A percentile compares a stretch with the other conserved stretches of the same genome.
Conservation (phyloP, 345 rosid species). For the Pistacia vera region DNA sequence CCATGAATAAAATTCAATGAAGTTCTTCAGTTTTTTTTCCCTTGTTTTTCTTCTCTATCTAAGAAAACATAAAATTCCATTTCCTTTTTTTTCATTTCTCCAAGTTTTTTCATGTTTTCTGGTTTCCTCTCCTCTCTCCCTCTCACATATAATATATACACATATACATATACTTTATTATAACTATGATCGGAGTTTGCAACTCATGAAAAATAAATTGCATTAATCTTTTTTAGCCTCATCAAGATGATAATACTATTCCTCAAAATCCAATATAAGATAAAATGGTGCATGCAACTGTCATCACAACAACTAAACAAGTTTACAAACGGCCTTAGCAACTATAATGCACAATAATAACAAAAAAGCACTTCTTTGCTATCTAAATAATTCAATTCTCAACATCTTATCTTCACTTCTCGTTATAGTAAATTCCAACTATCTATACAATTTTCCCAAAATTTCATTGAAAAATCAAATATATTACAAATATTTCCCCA, state of each 20-base stretch:
- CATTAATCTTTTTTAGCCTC: neutral
- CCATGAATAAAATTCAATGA: too few species aligned
- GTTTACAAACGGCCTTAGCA: neutral
- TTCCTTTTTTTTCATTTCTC: too few species aligned
- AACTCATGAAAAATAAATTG: neutral
- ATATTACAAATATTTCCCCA: neutral
- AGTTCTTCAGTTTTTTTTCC: neutral
- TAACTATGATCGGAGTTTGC: too few species aligned
- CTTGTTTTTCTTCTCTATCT: neutral
- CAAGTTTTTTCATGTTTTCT: neutral
- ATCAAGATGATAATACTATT: neutral
- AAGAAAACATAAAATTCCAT: neutral
- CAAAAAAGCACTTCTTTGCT: neutral
- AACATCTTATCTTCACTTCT: neutral
- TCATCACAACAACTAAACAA: neutral
- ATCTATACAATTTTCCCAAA: neutral
- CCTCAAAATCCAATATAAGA: conserved; percentile 1
- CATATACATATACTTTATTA: too few species aligned
- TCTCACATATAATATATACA: neutral
- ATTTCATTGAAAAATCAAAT: neutral
- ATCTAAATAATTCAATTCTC: neutral
- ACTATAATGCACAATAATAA: conserved; percentile 1
- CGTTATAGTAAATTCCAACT: neutral
- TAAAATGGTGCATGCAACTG: neutral
- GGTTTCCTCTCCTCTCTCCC: neutral